These are phyloP conservation scores for Flaveria robusta DNA, from an alignment of 129 eudicot genomes.

Conservation along the genomic window DNA sequence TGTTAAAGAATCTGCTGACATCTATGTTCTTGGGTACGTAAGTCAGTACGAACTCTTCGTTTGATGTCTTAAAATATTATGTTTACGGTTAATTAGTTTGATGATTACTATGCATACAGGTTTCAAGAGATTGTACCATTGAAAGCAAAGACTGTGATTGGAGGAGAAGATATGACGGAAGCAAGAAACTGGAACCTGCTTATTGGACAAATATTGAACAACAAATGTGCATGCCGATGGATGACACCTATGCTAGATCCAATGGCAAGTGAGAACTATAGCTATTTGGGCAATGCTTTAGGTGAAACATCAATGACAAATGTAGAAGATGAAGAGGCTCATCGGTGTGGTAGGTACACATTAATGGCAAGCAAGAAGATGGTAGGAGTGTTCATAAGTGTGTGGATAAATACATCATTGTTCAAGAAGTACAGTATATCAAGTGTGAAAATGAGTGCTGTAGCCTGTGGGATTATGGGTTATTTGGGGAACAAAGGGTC, in stretches of 20 bases:
- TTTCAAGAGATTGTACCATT: constrained; percentile 88
- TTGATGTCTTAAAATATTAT: background rate
- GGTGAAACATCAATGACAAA: constrained; percentile 27
- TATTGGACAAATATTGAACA: constrained; percentile 70
- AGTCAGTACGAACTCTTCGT: too few species aligned
- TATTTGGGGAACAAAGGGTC: constrained; percentile 93
- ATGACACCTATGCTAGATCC: constrained; percentile 55
- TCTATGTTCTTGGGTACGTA: constrained; percentile 87
- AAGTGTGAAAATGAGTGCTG: constrained; percentile 68
- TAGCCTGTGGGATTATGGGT: constrained; percentile 93
- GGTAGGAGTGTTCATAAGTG: constrained; percentile 90
- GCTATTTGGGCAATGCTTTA: constrained; percentile 29
- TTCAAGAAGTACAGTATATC: constrained; percentile 55
- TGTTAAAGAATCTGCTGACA: constrained; percentile 66
- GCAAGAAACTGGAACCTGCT: constrained; percentile 76
- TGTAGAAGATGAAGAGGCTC: constrained; percentile 30
- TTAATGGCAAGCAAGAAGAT: constrained; percentile 88
- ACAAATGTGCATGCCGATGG: constrained; percentile 65
- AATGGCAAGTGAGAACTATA: constrained; percentile 39
- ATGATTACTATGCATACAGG: constrained; percentile 36
- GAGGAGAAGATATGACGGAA: constrained; percentile 74
- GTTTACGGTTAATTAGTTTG: background rate
- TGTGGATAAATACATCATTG: constrained; percentile 70
- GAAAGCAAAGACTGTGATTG: constrained; percentile 68
- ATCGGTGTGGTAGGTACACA: constrained; percentile 50